Evolutionary conservation across 2,329 filamentous ascomycete species (phyloP).

Genomic region (Hypoxylon sp.): DNA sequence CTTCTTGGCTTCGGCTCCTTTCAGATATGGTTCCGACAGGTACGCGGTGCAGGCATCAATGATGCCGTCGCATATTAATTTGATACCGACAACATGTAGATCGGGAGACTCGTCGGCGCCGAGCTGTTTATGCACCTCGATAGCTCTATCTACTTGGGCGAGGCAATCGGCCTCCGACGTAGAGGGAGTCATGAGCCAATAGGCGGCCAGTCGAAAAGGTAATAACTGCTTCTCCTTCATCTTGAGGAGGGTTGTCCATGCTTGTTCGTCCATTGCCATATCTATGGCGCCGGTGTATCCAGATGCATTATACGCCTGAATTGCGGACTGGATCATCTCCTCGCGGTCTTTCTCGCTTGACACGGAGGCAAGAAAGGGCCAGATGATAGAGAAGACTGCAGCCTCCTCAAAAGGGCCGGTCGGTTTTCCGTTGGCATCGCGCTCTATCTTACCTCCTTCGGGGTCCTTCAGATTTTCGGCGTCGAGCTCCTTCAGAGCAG

Average conservation of each 20-base stretch:
- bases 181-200: slow-evolving; percentile 64
- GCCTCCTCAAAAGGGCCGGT: slow-evolving; percentile 62
- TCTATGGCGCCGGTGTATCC: slow-evolving; percentile 65
- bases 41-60: slow-evolving; percentile 70
- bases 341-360: slow-evolving; percentile 58
- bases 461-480: slow-evolving; percentile 56
- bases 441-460: slow-evolving; percentile 60
- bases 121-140: slow-evolving; percentile 50
- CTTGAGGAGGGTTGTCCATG: slow-evolving; percentile 59
- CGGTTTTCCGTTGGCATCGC: slow-evolving; percentile 56
- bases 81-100: slow-evolving; percentile 64
- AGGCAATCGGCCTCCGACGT: slow-evolving; percentile 52
- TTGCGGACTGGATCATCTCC: slow-evolving; percentile 56
- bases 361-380: slow-evolving; percentile 61
- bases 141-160: slow-evolving; percentile 58
- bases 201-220: slow-evolving; percentile 59
- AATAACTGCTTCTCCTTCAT: slow-evolving; percentile 50
- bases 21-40: slow-evolving; percentile 62
- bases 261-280: slow-evolving; percentile 68
- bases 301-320: slow-evolving; percentile 58
- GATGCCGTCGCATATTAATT: slow-evolving; percentile 68
- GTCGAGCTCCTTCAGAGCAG: slow-evolving; percentile 58
- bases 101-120: slow-evolving; percentile 41
- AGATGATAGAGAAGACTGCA: slow-evolving; percentile 60
- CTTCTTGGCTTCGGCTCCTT: slow-evolving; percentile 45